Base-by-base conservation (phyloP, 2,329 filamentous ascomycete genomes). In the Grosmannia penicillata region DNA sequence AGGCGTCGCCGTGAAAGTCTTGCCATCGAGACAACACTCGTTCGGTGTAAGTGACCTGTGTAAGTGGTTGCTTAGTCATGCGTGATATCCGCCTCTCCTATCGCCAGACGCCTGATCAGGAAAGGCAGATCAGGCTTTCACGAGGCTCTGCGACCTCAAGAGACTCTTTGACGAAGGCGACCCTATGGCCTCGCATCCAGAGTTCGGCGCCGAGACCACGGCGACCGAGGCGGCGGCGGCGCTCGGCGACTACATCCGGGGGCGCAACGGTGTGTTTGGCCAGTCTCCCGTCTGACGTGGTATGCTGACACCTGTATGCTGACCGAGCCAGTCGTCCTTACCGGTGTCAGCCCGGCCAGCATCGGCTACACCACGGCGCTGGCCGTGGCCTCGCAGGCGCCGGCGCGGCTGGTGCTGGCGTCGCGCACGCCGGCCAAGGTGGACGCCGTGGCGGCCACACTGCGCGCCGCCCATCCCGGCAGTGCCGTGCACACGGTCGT, bases 341-440 rank as follows among this genome's bases (percentile, higher is more conserved):
- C 63, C 1, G 62, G 63, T 6, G 51, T 65, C 41, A 56, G 59
- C 9, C 62, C 60, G 3, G 51, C 53, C 8, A 56, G 62, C 26
- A 58, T 66, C 10, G 62, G 62, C 10, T 54, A 55, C 26, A 50
- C 57, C 1, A 63, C 61, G 0, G 60, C 56, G 4, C 39, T 58
- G 10, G 59, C 61, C 15, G 58, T 69, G 29, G 64, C 64, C 4
- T 58, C 63, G 0, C 63, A 68, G 36, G 47, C 47, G 4, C 62
- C 65, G 0, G 49, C 48, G 0, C 50, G 53, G 15, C 56, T 70
- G 15, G 57, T 65, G 27, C 55, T 66, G 11, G 63, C 55, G 2
- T 67, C 66, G 3, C 60, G 66, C 14, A 66, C 60, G 9, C 49
- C 48, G 25, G 40, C 53, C 11, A 66, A 65, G 43, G 45, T 68